Base-by-base conservation (phyloP, 1,139 yeast species). In the Lodderomyces metapsilosis region DNA sequence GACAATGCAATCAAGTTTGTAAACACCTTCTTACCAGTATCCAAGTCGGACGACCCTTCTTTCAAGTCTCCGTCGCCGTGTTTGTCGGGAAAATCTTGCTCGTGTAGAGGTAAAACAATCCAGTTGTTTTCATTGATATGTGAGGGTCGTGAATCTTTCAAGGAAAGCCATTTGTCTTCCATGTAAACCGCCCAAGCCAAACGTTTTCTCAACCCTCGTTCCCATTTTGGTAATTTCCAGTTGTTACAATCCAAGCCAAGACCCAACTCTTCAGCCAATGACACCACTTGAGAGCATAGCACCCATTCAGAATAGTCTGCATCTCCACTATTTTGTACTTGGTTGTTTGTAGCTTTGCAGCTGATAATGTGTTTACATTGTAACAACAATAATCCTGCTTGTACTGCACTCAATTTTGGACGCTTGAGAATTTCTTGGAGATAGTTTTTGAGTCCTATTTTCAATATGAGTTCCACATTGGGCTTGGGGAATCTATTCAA, bases 151-250 rank as follows among this genome's bases (percentile, higher is more conserved):
- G 91, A 78, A 55, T 88, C 92, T 45, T 80, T 78, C 35, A 88
- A 64, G 1, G 95, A 70, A 4, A 84, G 71, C 97, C 97, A 89
- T 57, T 88, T 88, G 54, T 88, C 96, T 60, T 88, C 95, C 43
- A 85, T 70, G 71, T 80, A 88, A 1, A 88, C 94, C 0, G 96
- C 96, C 97, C 97, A 89, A 0, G 96, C 95, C 39, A 89, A 64
- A 43, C 96, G 70, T 52, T 88, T 78, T 40, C 97, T 70, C 37
- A 89, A 64, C 2, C 94, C 92, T 41, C 95, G 71, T 57, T 89
- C 97, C 97, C 97, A 89, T 52, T 84, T 82, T 0, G 97, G 97
- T 27, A 89, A 62, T 54, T 86, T 82, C 97, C 97, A 89, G 47
- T 76, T 78, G 43, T 84, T 81, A 57, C 97, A 89, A 56, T 88